phyloP scores from a whole-genome alignment of 768 basidiomycete species.

The Auriscalpium orientale region DNA sequence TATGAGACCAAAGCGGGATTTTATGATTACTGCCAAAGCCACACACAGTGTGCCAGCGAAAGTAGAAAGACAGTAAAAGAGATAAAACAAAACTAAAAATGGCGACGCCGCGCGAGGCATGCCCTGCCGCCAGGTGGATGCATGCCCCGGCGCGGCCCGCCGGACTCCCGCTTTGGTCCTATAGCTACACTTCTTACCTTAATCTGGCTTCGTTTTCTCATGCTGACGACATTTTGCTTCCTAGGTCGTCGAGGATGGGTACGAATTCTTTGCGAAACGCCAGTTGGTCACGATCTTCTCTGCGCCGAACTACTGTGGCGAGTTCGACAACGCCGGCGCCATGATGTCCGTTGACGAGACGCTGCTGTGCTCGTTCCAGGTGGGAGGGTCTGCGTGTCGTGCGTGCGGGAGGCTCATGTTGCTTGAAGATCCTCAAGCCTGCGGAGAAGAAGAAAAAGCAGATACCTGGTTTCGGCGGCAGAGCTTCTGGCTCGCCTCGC shows the following conservation, averaged over 20 bases:
- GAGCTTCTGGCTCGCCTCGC: no score
- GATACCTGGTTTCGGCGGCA: slow-evolving; percentile 47
- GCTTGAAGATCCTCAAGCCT: slow-evolving; percentile 84
- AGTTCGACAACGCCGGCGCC: slow-evolving; percentile 98
- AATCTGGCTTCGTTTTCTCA: not conserved
- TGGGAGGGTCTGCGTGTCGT: slow-evolving; percentile 22
- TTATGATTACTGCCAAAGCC: no score
- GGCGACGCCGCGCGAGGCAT: no score
- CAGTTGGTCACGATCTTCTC: slow-evolving; percentile 96
- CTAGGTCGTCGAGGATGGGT: slow-evolving; percentile 97
- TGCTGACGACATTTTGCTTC: not conserved
- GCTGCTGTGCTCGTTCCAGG: slow-evolving; percentile 95
- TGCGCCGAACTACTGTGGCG: slow-evolving; percentile 90
- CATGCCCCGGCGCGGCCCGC: no score
- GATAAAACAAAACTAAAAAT: no score
- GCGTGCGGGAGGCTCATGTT: not conserved
- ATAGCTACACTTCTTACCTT: no score
- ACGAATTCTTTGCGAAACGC: slow-evolving; percentile 98
- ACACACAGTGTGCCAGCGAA: no score
- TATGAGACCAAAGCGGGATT: no score
- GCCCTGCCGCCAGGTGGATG: no score
- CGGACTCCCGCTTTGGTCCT: not conserved
- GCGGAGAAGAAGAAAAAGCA: slow-evolving; percentile 98
- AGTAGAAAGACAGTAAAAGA: no score
- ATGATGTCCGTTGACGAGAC: slow-evolving; percentile 99